Base-by-base conservation (phyloP, 2,329 filamentous ascomycete species). In the Pestalotiopsis sp. region DNA sequence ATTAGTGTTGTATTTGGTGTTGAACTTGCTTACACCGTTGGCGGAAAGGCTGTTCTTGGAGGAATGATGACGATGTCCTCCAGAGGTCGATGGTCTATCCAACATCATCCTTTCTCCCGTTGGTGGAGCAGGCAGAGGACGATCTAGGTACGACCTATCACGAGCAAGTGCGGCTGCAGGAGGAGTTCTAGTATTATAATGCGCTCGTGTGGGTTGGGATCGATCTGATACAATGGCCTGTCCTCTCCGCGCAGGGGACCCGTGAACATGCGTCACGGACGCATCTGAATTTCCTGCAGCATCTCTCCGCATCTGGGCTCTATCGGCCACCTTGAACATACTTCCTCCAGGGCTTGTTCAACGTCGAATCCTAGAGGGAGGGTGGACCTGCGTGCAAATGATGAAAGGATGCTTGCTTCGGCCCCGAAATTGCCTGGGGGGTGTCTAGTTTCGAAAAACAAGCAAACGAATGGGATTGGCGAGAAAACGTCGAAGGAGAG, bases 51-150 rank as follows among this genome's bases (percentile, higher is more conserved):
- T 79, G 68, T 68, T 77, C 57, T 75, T 76, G 59, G 72, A 72
- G 38, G 78, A 36, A 36, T 36, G 31, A 36, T 36, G 31, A 36
- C 31, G 31, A 36, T 36, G 76, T 25, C 81, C 81, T 39, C 78
- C 78, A 64, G 82, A 83, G 23, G 82, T 84, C 70, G 78, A 83
- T 41, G 83, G 82, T 75, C 82, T 78, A 67, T 77, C 77, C 67
- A 76, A 71, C 77, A 78, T 78, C n/a, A 73, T 77, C 69, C 67
- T 67, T 72, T 69, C 71, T 62, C 68, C 71, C 57, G 69, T 63
- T 62, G 72, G 68, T 69, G 73, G 73, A 68, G 67, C 70, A 66
- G 71, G 71, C 49, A 74, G 72, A 72, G 72, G 70, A 75, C 72
- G 72, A 72, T 71, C 70, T 67, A 70, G 72, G 71, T 75, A 75